phyloP scores from a whole-genome alignment of 164 flowering plant species.

The Berberis thunbergii region DNA sequence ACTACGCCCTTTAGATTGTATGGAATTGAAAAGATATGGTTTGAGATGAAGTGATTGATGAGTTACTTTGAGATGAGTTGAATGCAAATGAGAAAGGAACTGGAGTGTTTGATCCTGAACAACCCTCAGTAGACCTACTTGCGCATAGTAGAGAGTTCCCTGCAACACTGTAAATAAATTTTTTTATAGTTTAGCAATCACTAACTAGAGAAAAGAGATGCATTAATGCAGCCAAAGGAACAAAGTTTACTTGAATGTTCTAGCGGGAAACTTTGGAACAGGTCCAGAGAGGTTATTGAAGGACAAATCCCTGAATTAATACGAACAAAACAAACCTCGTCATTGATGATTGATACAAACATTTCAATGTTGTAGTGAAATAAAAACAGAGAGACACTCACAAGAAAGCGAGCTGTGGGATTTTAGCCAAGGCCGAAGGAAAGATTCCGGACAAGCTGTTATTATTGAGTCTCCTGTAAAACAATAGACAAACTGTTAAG shows the following conservation, averaged over 20 bases:
- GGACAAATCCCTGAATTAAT: constrained; percentile 70
- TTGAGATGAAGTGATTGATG: neutral
- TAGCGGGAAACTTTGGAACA: constrained; percentile 67
- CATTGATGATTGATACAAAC: constrained; percentile 8
- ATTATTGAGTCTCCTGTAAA: constrained; percentile 79
- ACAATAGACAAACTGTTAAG: constrained; percentile 7
- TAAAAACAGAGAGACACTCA: constrained; percentile 37
- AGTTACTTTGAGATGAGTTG: constrained; percentile 43
- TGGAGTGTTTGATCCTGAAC: constrained; percentile 40
- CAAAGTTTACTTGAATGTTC: constrained; percentile 65
- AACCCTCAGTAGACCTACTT: constrained; percentile 37
- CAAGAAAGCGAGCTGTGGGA: constrained; percentile 81
- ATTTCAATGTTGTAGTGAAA: constrained; percentile 6
- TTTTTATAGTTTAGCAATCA: neutral
- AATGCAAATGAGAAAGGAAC: constrained; percentile 38
- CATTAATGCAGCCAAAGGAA: neutral
- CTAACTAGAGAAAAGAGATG: neutral
- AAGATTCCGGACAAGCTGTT: constrained; percentile 79
- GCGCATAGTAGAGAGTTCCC: constrained; percentile 76
- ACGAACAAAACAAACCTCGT: constrained; percentile 8
- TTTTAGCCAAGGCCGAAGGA: constrained; percentile 61
- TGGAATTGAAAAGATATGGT: neutral
- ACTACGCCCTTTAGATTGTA: neutral
- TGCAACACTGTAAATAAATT: constrained; percentile 33
- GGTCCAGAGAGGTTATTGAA: constrained; percentile 87